Evolutionary conservation across 2,329 filamentous ascomycete species (phyloP), one percentile per base, ranked within the genome.

Genomic region (Aspergillus sp.): DNA sequence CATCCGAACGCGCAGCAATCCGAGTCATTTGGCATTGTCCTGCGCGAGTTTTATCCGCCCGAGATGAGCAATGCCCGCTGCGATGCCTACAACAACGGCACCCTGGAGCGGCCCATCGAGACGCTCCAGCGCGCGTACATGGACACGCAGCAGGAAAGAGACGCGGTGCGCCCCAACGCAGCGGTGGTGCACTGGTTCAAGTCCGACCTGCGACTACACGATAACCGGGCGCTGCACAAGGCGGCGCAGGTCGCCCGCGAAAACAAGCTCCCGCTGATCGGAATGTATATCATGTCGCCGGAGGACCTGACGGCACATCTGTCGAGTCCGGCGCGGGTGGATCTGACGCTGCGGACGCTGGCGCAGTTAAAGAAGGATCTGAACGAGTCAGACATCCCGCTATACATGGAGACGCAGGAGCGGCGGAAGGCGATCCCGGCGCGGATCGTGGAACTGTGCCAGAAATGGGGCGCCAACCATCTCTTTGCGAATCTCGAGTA

Each of bases 141-240:
- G 20, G 81, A 85, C 2, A 94, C 90, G 0, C 71, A 77, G 2
- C 61, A 71, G 0, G 67, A 72, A 33, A 79, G 88, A 8, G 74
- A 77, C 24, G 69, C 73, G 1, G 78, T 88, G 11, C 56, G 73
- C 1, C 73, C 79, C 0, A 81, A 82, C 26, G 75, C 82, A 22
- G 83, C 85, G 0, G 86, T 95, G 0, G 82, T 95, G 0, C 89
- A 95, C 71, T 96, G 91, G 91, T 96, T 93, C 76, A 95, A 94
- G 72, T 84, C 82, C 64, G 92, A 96, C 67, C 72, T 95, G 47
- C 81, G 91, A 2, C 78, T 81, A 1, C 70, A 73, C 0, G 92
- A 96, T 68, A 96, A 95, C 67, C 86, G 82, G 8, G 82, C 82
- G 0, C 70, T 96, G 20, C 79, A 81, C 32, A 71, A 85, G 55